Evolutionary conservation across 2,329 filamentous ascomycete genomes (phyloP), one percentile per base, ranked within the genome.

Genomic region (Xylariaceae sp.): DNA sequence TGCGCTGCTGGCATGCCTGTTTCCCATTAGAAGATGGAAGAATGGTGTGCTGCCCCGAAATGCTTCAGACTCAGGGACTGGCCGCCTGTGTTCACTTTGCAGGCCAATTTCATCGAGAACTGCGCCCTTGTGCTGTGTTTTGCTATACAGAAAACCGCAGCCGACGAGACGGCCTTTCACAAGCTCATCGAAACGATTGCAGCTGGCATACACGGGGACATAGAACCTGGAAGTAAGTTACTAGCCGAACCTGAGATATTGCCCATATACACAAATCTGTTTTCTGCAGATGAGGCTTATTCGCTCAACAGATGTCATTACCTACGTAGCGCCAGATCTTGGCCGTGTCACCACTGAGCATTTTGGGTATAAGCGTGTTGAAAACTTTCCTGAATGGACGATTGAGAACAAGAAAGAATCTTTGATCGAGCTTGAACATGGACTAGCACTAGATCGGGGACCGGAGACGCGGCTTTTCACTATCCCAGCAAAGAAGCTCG

Each of bases 81-180:
- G 44, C 36, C 35, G 9, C 49, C 41, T 3, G 49, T 34, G 28
- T 39, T 48, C 28, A 46, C 47, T 6, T 19, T 50, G 9, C 45
- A 52, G 26, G 45, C 41, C 9, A 52, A 39, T 33, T 46, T 50
- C 36, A 39, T 50, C 31, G 24, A 26, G 11, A 39, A 35, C 3
- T 42, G 41, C 16, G 39, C 33, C 9, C 28, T 50, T 13, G 36
- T 45, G 11, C 35, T 52, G 12, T 52, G 47, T 19, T 39, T 50
- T 18, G 47, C 41, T 4, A 43, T 46, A 3, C 38, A 40, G 12
- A 19, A 34, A 19, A 43, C 29, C 13, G 30, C 48, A 9, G 29
- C 34, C 11, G 45, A 50, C 37, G 34, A 34, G 17, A 24, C n/a
- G n/a, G 48, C 47, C 7, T 46, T 48, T 24, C 9, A 11, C 2